Conservation (phyloP, 164 flowering plant species). For the Chimonanthus salicifolius region DNA sequence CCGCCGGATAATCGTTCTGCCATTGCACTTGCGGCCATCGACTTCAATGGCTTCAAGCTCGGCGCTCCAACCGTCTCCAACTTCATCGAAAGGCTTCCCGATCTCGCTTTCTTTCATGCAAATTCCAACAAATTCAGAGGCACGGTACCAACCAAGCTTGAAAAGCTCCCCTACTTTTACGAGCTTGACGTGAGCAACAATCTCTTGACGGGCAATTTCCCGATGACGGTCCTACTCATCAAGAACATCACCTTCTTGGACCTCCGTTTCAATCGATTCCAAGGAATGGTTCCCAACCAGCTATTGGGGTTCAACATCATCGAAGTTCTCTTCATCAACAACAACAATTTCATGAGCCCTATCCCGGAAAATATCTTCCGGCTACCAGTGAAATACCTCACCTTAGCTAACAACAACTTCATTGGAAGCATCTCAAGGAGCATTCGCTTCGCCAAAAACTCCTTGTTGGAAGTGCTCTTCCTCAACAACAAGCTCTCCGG, state of each 20-base stretch:
- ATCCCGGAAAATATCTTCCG: slow-evolving; percentile 4
- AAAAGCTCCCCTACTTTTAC: slow-evolving; percentile 24
- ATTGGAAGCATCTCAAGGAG: slow-evolving; percentile 35
- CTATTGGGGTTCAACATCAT: slow-evolving; percentile 2
- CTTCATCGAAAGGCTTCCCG: slow-evolving; percentile 24
- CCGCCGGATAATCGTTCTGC: slow-evolving; percentile 36
- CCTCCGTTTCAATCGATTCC: slow-evolving; percentile 30
- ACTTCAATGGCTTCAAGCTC: slow-evolving; percentile 36
- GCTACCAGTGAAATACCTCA: slow-evolving; percentile 2
- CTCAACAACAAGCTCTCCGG: slow-evolving; percentile 42
- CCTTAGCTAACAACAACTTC: slow-evolving; percentile 31
- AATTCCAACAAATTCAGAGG: slow-evolving; percentile 40
- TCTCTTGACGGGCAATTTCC: slow-evolving; percentile 28
- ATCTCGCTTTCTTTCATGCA: slow-evolving; percentile 41
- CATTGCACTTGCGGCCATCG: slow-evolving; percentile 24
- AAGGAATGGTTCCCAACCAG: slow-evolving; percentile 28
- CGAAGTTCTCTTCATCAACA: slow-evolving; percentile 23
- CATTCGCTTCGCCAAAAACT: slow-evolving; percentile 23
- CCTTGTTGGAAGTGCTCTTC: slow-evolving; percentile 39
- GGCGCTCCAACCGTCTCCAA: slow-evolving; percentile 18
- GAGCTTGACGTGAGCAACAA: slow-evolving; percentile 50
- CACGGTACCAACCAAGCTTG: slow-evolving; percentile 6
- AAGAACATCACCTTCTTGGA: slow-evolving; percentile 28
- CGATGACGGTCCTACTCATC: slow-evolving; percentile 15
- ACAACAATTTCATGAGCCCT: not conserved